Percentiles rank a stretch among this genome's conserved stretches.
Evolutionary conservation across 2,329 filamentous ascomycete species (phyloP).

Genomic region (Cadophora malorum): DNA sequence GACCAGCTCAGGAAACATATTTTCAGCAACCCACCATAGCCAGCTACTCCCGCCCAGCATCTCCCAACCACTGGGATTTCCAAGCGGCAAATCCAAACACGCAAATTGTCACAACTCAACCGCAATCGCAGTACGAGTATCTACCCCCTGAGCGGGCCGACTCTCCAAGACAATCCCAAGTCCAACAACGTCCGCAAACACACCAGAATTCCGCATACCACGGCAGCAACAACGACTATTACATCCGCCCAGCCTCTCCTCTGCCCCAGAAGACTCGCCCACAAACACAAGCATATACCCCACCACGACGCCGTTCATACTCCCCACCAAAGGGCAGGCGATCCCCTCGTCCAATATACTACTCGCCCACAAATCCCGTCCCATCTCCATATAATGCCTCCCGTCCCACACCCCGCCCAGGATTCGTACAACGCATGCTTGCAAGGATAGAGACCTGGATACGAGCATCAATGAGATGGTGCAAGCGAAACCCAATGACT

Average conservation of each 20-base stretch:
- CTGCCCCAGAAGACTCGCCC: slow-evolving; percentile 16
- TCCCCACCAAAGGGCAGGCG: slow-evolving; percentile 14
- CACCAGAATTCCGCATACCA: slow-evolving; percentile 7
- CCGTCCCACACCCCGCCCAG: slow-evolving; percentile 39
- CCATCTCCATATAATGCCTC: slow-evolving; percentile 39
- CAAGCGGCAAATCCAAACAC: background rate
- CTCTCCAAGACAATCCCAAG: slow-evolving; percentile 20
- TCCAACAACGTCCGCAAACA: background rate
- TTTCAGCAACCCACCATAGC: slow-evolving; percentile 7
- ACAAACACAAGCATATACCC: slow-evolving; percentile 11
- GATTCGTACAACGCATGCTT: slow-evolving; percentile 35
- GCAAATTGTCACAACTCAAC: background rate
- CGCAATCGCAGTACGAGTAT: slow-evolving; percentile 17
- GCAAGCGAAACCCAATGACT: slow-evolving; percentile 37
- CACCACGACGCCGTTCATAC: slow-evolving; percentile 4
- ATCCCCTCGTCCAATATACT: slow-evolving; percentile 32
- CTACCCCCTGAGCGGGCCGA: slow-evolving; percentile 20
- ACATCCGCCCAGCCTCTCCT: slow-evolving; percentile 11
- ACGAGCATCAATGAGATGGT: slow-evolving; percentile 33
- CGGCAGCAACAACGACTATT: slow-evolving; percentile 13
- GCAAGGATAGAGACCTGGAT: slow-evolving; percentile 35
- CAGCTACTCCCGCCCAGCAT: slow-evolving; percentile 13
- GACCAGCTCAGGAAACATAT: slow-evolving; percentile 16
- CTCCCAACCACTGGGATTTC: slow-evolving; percentile 19
- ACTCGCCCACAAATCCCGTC: slow-evolving; percentile 35